Conservation (phyloP, 2,329 filamentous ascomycete species). For the Canariomyces notabilis region DNA sequence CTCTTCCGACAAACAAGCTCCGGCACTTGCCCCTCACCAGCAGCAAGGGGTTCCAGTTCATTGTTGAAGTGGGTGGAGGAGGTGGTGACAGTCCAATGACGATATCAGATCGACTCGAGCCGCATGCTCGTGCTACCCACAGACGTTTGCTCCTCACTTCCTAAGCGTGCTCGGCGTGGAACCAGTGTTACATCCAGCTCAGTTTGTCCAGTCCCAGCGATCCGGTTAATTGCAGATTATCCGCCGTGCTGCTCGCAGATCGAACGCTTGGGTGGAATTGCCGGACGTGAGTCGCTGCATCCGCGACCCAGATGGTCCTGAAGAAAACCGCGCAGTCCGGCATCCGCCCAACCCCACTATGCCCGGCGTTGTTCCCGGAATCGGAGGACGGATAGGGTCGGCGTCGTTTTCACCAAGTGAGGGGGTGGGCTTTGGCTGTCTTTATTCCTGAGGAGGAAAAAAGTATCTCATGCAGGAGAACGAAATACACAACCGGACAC, state of each 20-base stretch:
- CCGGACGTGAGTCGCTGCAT: neutral
- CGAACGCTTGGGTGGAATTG: neutral
- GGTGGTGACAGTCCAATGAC: slow-evolving; percentile 12
- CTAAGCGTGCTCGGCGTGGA: slow-evolving; percentile 2
- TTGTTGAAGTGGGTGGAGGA: neutral
- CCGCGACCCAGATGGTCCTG: neutral
- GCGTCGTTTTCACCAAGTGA: too few species aligned
- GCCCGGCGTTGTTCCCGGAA: neutral
- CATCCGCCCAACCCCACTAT: slow-evolving; percentile 1
- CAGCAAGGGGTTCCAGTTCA: neutral
- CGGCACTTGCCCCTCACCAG: slow-evolving; percentile 3
- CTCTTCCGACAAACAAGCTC: neutral
- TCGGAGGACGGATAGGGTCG: neutral
- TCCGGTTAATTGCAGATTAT: slow-evolving; percentile 13
- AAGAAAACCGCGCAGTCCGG: slow-evolving; percentile 9
- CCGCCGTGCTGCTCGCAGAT: too few species aligned
- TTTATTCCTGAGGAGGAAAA: too few species aligned
- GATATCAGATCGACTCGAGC: slow-evolving; percentile 5
- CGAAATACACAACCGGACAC: too few species aligned
- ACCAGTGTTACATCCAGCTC: neutral
- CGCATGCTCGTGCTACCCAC: slow-evolving; percentile 5
- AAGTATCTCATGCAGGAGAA: too few species aligned
- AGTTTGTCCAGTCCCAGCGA: neutral
- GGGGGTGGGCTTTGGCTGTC: too few species aligned
- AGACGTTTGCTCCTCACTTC: neutral